Base-by-base conservation (phyloP, 169 alveolate species). In the Plasmodium cynomolgi region DNA sequence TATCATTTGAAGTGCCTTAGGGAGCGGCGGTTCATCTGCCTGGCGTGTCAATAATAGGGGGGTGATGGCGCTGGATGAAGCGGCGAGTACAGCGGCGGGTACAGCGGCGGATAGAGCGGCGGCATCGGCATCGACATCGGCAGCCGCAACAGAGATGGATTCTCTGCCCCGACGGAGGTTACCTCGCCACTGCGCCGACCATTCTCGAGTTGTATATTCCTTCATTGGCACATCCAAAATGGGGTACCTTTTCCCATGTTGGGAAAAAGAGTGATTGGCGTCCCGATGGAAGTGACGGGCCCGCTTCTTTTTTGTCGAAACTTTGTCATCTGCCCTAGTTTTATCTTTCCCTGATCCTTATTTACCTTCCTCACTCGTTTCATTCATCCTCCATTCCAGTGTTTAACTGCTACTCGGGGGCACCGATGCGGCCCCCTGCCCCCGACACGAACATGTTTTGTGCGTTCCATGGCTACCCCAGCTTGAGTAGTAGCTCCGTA, bases 1-100 rank as follows among this genome's bases (percentile, higher is more conserved):
- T 86, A 86, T 56, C 93, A 86, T 77, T 86, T 86, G 68, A 86
- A 71, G 7, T 86, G 93, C 17, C 47, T 86, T 4, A 54, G 81
- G 50, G 72, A n/a, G 5, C 29, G 68, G 3, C 20, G 62, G 15
- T 41, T 84, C 11, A 8, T 44, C 7, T 84, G 93, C 41, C 41
- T 33, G 15, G 56, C 44, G 15, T 83, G 91, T n/a, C 41, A 41
- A 11, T 20, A 68, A 2, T 23, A 17, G 62, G 9, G 62, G 58
- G 23, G 23, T 17, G 9, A 13, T 44, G n/a, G 56, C n/a, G n/a
- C n/a, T n/a, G n/a, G n/a, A n/a, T n/a, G n/a, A n/a, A n/a, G n/a
- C n/a, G n/a, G n/a, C n/a, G n/a, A n/a, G n/a, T n/a, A n/a, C n/a
- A n/a, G n/a, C n/a, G n/a, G n/a, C n/a, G n/a, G n/a, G n/a, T n/a